Percentiles rank a stretch among this genome's conserved stretches.
Conservation (phyloP, 2,329 filamentous ascomycete species). For the Helotiales sp. region DNA sequence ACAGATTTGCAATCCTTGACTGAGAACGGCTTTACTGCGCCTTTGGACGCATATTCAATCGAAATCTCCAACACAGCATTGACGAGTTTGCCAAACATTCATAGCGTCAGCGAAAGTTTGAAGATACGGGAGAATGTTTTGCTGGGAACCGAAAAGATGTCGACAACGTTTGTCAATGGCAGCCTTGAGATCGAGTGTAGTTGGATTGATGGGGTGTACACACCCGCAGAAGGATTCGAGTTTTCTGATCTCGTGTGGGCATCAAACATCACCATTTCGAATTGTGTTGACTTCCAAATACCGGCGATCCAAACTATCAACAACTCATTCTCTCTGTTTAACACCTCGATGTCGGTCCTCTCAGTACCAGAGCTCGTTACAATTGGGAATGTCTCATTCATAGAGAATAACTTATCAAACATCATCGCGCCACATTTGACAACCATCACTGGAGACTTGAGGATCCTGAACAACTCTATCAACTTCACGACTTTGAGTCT, state of each 20-base stretch:
- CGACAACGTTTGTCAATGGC: not conserved
- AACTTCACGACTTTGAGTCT: not conserved
- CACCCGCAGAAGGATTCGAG: not conserved
- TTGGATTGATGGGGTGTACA: too few relatives aligned
- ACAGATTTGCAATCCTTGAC: not conserved
- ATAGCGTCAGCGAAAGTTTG: too few relatives aligned
- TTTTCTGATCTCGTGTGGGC: not conserved
- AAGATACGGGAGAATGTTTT: not conserved
- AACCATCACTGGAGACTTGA: not conserved
- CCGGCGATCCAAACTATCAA: not conserved
- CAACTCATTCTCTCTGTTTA: not conserved
- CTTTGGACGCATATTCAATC: not conserved
- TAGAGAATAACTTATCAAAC: not conserved
- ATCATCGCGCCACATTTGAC: not conserved
- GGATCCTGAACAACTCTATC: not conserved
- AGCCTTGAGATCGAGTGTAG: not conserved
- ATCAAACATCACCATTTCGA: not conserved
- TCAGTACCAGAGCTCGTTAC: too few relatives aligned
- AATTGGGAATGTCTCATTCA: not conserved
- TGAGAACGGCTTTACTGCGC: not conserved
- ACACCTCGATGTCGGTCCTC: not conserved
- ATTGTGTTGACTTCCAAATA: not conserved
- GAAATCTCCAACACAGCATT: not conserved
- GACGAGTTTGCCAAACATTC: not conserved
- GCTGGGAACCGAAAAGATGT: not conserved